Evolutionary conservation across 108 stramenopile genomes (phyloP).

Genomic region (Nitzschia inconspicua): DNA sequence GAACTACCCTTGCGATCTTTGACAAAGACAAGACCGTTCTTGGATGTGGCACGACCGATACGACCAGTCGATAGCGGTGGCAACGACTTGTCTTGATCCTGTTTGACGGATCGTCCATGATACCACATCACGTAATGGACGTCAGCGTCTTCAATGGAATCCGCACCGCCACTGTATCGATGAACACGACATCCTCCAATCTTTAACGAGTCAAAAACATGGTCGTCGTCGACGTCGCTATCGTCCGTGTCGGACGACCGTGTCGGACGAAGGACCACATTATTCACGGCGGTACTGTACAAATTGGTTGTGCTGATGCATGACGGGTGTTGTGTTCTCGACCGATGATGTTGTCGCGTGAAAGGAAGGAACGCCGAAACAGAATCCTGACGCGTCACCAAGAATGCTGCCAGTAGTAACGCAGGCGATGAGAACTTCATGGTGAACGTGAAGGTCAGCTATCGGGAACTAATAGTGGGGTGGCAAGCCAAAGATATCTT

Average conservation of each 20-base stretch:
- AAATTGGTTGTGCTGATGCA: no score
- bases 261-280: slow-evolving; percentile 13
- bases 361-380: no score
- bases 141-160: slow-evolving; percentile 21
- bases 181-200: slow-evolving; percentile 77
- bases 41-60: slow-evolving; percentile 69
- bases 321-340: no score
- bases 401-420: no score
- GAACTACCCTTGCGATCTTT: slow-evolving; percentile 53
- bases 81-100: slow-evolving; percentile 29
- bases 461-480: no score
- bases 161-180: slow-evolving; percentile 45
- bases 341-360: no score
- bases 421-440: no score
- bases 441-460: no score
- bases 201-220: slow-evolving; percentile 65
- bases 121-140: slow-evolving; percentile 89
- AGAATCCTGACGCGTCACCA: no score
- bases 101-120: slow-evolving; percentile 56
- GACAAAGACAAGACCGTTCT: slow-evolving; percentile 73
- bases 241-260: not conserved
- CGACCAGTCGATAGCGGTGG: slow-evolving; percentile 78
- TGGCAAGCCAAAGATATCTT: no score
- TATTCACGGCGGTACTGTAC: no score
- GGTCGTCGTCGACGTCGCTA: not conserved